Percentiles rank a stretch among this genome's conserved stretches.
phyloP scores from a whole-genome alignment of 2,329 filamentous ascomycete species.

The Fonsecaea multimorphosa region DNA sequence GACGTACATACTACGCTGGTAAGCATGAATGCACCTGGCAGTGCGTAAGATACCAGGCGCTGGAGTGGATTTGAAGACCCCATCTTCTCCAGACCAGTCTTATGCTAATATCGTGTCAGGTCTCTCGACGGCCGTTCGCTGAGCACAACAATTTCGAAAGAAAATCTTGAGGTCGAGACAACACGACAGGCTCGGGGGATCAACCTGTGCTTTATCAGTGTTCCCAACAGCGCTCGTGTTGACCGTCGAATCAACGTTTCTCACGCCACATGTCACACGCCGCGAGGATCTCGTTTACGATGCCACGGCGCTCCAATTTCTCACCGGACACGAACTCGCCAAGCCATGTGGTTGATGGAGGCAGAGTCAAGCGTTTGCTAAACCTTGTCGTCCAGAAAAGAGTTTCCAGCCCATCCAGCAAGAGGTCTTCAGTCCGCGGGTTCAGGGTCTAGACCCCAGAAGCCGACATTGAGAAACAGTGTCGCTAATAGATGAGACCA shows the following conservation, averaged over 20 bases:
- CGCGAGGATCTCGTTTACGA: not conserved
- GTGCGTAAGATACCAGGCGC: constrained; percentile 2
- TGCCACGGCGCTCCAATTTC: not conserved
- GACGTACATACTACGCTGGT: constrained; percentile 19
- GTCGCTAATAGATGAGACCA: no score
- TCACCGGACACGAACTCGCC: no score
- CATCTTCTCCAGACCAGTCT: not conserved
- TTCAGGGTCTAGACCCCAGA: no score
- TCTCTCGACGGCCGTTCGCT: not conserved
- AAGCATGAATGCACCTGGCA: constrained; percentile 6
- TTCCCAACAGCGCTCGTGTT: not conserved
- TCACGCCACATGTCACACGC: not conserved
- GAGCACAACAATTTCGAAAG: not conserved
- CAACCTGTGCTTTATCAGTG: not conserved
- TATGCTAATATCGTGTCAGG: not conserved
- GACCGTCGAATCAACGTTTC: not conserved
- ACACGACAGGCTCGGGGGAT: not conserved
- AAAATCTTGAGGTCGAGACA: not conserved
- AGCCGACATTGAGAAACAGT: no score
- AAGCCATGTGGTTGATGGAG: no score
- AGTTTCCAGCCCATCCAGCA: no score
- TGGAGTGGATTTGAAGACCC: constrained; percentile 1
- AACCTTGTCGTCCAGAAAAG: no score
- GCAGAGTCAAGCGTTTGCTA: no score
- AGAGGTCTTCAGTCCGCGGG: no score